phyloP scores from a whole-genome alignment of 129 eudicot species.

The Tagetes erecta region DNA sequence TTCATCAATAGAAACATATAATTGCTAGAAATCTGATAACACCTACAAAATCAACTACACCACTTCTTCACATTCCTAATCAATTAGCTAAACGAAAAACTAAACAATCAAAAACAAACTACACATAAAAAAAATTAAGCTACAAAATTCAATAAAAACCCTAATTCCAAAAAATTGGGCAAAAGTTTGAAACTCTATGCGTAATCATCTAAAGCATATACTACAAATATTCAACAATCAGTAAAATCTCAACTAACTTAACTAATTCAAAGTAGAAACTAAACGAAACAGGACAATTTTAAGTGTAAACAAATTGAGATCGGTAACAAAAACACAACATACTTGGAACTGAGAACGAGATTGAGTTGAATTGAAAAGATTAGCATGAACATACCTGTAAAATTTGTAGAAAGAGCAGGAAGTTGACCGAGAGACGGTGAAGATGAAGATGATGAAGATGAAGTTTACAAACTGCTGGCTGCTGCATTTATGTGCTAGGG shows the following conservation, averaged over 20 bases:
- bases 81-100: neutral
- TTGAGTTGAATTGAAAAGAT: neutral
- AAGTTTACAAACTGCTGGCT: constrained; percentile 10
- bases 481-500: constrained; percentile 31
- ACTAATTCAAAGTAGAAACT: neutral
- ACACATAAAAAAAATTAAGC: neutral
- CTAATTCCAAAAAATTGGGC: neutral
- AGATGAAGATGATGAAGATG: no score
- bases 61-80: neutral
- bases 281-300: neutral
- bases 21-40: neutral
- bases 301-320: constrained; percentile 13
- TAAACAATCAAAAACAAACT: neutral
- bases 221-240: neutral
- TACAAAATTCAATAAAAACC: constrained; percentile 18
- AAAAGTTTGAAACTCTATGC: neutral
- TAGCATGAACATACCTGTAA: constrained; percentile 12
- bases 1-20: no score
- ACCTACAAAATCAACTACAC: neutral
- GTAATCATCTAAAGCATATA: neutral
- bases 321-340: neutral
- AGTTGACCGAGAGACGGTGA: constrained; percentile 20
- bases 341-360: neutral
- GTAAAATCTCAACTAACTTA: constrained; percentile 11
- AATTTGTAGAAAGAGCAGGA: constrained; percentile 11